phyloP scores from a whole-genome alignment of 2,329 filamentous ascomycete genomes.

The Diaporthe sp. region DNA sequence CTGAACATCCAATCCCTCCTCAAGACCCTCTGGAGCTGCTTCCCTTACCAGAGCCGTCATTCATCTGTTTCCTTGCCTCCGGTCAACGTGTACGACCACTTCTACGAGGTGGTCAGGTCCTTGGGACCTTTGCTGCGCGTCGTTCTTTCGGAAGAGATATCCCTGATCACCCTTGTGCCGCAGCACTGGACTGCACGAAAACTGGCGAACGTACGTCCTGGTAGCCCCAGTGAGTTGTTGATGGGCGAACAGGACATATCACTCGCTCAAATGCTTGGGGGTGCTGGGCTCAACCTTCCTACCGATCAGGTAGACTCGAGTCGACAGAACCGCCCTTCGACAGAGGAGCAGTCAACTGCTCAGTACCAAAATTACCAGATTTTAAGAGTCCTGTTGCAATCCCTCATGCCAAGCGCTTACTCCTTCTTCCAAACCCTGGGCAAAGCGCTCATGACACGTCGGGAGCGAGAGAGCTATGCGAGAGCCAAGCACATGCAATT shows the following conservation, averaged over 20 bases:
- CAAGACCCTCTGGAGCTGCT: constrained; percentile 81
- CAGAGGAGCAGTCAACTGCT: constrained; percentile 49
- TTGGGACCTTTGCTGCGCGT: constrained; percentile 84
- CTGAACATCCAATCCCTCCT: constrained; percentile 83
- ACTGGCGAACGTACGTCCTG: constrained; percentile 44
- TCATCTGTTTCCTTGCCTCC: constrained; percentile 76
- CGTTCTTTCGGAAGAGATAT: constrained; percentile 87
- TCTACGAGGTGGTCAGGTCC: constrained; percentile 78
- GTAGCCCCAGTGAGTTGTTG: constrained; percentile 34
- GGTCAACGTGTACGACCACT: constrained; percentile 89
- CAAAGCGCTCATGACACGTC: constrained; percentile 82
- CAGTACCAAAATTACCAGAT: constrained; percentile 82
- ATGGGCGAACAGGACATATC: constrained; percentile 32
- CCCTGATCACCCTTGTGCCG: constrained; percentile 81
- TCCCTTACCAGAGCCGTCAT: constrained; percentile 77
- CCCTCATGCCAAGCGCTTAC: constrained; percentile 84
- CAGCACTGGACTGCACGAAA: constrained; percentile 69
- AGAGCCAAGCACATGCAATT: constrained; percentile 68
- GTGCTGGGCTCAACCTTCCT: constrained; percentile 12
- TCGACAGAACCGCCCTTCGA: constrained; percentile 37
- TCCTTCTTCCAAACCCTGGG: constrained; percentile 89
- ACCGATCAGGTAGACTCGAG: constrained; percentile 30
- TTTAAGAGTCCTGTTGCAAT: constrained; percentile 82
- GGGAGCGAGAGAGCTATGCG: constrained; percentile 75
- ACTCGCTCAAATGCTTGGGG: constrained; percentile 36